These are phyloP conservation scores for Chloris gayana DNA, from an alignment of 176 grass and related monocot species.

Conservation along the genomic window DNA sequence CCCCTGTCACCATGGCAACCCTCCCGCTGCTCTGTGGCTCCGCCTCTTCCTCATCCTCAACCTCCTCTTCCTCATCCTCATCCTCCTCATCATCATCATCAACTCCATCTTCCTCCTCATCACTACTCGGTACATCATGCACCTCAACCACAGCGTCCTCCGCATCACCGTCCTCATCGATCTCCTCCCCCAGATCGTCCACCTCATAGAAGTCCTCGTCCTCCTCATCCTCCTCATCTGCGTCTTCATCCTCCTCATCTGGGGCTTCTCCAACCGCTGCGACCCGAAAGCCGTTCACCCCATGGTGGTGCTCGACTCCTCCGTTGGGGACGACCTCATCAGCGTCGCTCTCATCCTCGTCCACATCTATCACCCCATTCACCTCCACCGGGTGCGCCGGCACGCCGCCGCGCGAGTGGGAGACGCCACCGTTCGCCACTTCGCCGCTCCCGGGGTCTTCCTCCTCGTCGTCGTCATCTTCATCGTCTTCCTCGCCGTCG, in stretches of 20 bases:
- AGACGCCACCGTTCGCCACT: conserved; percentile 58
- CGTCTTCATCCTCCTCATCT: conserved; percentile 71
- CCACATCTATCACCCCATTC: conserved; percentile 68
- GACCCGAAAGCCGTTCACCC: conserved; percentile 74
- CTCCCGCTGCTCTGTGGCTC: conserved; percentile 60
- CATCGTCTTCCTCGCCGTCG: conserved; percentile 66
- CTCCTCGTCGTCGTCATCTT: conserved; percentile 58
- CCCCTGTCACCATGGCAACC: conserved; percentile 40
- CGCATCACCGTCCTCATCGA: conserved; percentile 76
- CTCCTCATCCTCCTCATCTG: conserved; percentile 55
- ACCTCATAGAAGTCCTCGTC: conserved; percentile 68
- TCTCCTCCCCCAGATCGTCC: conserved; percentile 80
- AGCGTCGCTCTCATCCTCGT: conserved; percentile 92
- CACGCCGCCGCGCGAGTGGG: conserved; percentile 22
- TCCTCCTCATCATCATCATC: conserved; percentile 60
- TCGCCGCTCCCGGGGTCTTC: conserved; percentile 89
- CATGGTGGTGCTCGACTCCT: conserved; percentile 39
- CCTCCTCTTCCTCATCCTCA: conserved; percentile 58
- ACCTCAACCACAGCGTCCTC: conserved; percentile 68
- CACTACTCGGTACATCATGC: conserved; percentile 51
- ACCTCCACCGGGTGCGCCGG: conserved; percentile 43
- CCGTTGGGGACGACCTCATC: conserved; percentile 77
- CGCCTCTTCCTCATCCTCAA: conserved; percentile 60
- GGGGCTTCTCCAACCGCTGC: conserved; percentile 37
- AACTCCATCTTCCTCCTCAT: conserved; percentile 68